These are phyloP conservation scores for Ascochyta rabiei DNA, from an alignment of 2,329 filamentous ascomycete species.

Conservation along the genomic window DNA sequence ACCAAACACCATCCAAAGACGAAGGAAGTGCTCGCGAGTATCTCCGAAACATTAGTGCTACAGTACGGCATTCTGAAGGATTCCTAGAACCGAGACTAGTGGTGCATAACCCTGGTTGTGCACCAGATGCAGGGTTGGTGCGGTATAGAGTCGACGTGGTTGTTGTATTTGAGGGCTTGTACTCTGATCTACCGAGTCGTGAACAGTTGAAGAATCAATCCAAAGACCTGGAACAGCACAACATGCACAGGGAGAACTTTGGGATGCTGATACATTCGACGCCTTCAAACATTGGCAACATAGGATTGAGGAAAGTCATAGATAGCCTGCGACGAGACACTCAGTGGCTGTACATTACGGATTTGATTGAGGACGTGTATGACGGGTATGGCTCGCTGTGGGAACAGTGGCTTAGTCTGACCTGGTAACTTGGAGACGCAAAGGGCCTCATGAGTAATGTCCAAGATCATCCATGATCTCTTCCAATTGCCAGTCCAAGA, in stretches of 20 bases:
- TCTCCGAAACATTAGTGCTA: conserved; percentile 29
- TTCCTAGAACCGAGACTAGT: conserved; percentile 25
- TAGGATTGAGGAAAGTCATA: conserved; percentile 27
- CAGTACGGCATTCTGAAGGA: conserved; percentile 24
- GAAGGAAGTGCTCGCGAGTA: conserved; percentile 19
- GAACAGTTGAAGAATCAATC: conserved; percentile 16
- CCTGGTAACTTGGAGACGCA: not conserved
- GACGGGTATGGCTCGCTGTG: conserved; percentile 23
- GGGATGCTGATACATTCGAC: conserved; percentile 28
- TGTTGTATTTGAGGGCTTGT: conserved; percentile 34
- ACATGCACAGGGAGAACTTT: conserved; percentile 22
- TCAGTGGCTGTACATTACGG: conserved; percentile 32
- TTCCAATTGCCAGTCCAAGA: conserved; percentile 10
- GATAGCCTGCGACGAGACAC: conserved; percentile 27
- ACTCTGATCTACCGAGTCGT: conserved; percentile 17
- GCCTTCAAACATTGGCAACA: conserved; percentile 18
- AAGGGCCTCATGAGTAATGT: conserved; percentile 1
- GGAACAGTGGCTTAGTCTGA: conserved; percentile 31
- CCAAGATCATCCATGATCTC: conserved; percentile 17
- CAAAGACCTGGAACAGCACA: conserved; percentile 4
- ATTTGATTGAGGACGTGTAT: conserved; percentile 25
- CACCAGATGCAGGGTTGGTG: conserved; percentile 26
- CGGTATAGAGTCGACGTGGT: conserved; percentile 25
- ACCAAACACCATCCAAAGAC: conserved; percentile 51
- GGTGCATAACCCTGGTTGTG: conserved; percentile 28